These are phyloP conservation scores for Pholiota adiposa DNA, from an alignment of 1,284 basidiomycete species.

Conservation along the genomic window DNA sequence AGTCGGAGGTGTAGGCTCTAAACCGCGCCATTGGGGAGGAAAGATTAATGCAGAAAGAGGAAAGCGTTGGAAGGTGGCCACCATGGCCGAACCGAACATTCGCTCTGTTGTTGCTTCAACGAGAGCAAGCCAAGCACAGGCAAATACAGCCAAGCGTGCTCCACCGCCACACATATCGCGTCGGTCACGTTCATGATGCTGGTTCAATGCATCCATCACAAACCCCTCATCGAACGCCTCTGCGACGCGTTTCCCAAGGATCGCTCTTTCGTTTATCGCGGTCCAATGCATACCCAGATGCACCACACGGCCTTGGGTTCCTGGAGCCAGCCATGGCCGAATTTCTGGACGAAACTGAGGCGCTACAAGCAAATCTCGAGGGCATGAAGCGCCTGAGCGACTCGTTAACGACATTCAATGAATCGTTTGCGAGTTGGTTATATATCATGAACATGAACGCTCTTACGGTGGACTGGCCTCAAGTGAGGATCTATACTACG, in stretches of 20 bases:
- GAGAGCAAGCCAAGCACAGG: not conserved
- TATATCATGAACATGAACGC: constrained; percentile 96
- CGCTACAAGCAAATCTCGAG: constrained; percentile 77
- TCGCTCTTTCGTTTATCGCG: constrained; percentile 86
- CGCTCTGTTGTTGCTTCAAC: not conserved
- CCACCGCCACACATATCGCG: constrained; percentile 9
- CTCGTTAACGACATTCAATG: constrained; percentile 87
- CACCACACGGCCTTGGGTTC: constrained; percentile 85
- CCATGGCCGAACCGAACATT: not conserved
- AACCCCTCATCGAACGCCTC: constrained; percentile 69
- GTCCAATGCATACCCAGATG: constrained; percentile 69
- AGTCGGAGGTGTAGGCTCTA: constrained; percentile 45
- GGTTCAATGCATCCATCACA: constrained; percentile 31
- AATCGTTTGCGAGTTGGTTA: constrained; percentile 90
- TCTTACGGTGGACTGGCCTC: constrained; percentile 89
- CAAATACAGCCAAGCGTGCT: not conserved
- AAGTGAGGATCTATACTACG: constrained; percentile 49
- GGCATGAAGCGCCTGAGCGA: constrained; percentile 74
- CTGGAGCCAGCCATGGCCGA: constrained; percentile 85
- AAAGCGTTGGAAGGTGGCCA: not conserved
- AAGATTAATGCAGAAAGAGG: not conserved
- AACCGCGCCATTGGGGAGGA: constrained; percentile 44
- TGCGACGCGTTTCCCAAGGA: constrained; percentile 89
- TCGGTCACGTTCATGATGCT: constrained; percentile 10
- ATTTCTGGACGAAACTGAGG: constrained; percentile 85